These are phyloP conservation scores for Zostera marina DNA, from an alignment of 116 monocot species.

Conservation along the genomic window DNA sequence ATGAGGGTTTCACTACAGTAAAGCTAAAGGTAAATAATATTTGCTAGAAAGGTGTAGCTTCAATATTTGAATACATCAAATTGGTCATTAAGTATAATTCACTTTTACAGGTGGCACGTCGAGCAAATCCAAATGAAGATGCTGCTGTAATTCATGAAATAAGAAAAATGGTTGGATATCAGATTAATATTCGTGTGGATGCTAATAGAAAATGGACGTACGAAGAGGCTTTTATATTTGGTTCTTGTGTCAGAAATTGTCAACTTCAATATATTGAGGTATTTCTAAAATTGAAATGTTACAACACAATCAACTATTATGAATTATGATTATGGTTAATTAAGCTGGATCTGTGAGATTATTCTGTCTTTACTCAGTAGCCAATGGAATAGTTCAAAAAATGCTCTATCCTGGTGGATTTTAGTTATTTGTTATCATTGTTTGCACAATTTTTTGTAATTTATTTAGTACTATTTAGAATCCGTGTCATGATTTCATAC, in stretches of 20 bases:
- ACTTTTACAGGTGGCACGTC: slow-evolving; percentile 56
- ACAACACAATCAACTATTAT: too few species aligned
- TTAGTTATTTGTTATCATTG: too few species aligned
- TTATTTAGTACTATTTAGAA: too few species aligned
- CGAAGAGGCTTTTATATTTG: slow-evolving; percentile 69
- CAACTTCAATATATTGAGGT: slow-evolving; percentile 87
- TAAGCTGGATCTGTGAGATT: too few species aligned
- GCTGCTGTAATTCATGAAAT: slow-evolving; percentile 58
- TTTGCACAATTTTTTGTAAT: too few species aligned
- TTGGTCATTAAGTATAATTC: not conserved
- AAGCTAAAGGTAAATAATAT: slow-evolving; percentile 59
- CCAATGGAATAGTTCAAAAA: too few species aligned
- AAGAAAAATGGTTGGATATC: slow-evolving; percentile 46
- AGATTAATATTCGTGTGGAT: slow-evolving; percentile 77
- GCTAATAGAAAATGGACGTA: slow-evolving; percentile 84
- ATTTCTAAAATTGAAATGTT: slow-evolving; percentile 4
- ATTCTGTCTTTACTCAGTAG: too few species aligned
- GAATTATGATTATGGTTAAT: too few species aligned
- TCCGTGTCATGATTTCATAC: not conserved
- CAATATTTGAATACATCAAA: not conserved
- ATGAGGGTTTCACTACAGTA: slow-evolving; percentile 71
- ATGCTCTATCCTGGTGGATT: too few species aligned
- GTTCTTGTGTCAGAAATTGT: slow-evolving; percentile 34
- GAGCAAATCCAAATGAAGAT: slow-evolving; percentile 64
- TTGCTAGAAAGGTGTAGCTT: not conserved